Base-by-base conservation (phyloP, 1,139 yeast species). In the Candida buenavistaensis region DNA sequence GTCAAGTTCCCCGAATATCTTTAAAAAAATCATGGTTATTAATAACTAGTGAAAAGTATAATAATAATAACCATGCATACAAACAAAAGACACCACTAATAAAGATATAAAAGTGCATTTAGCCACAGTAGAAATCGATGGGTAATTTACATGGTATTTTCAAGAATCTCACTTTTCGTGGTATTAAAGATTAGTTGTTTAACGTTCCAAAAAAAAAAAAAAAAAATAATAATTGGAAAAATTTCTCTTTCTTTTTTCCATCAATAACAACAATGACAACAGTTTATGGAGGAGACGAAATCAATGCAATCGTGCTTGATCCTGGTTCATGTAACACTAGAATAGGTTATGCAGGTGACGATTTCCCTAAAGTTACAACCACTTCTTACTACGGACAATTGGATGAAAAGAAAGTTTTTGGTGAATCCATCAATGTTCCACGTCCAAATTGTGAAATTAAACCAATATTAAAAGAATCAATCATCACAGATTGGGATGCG, bases 291-390 rank as follows among this genome's bases (percentile, higher is more conserved):
- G 76, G 76, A 40, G 94, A 90, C 59, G 97, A 90, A 58, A 83
- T 92, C 43, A 80, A 88, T 44, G 96, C 98, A 23, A 71, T 92
- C 6, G 95, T 92, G 17, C 70, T 92, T 23, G 98, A 92, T 56
- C 90, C 96, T 0, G 97, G 98, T 16, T 82, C 96, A 8, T 78
- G 72, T 46, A 68, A 78, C 42, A 88, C 97, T 3, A 78, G 94
- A 39, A 78, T 85, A 15, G 98, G 98, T 2, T 90, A 79, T 57
- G 95, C 97, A 4, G 98, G 98, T 7, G 95, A 89, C 44, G 98
- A 92, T 57, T 75, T 80, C 40, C 98, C 98, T 6, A 80, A 84
- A 45, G 66, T 82, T 2, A 79, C 84, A 24, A 61, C 84, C 5
- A 87, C 96, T 2, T 83, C 96, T 0, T 68, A 57, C 43, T 82